These are phyloP conservation scores for Fusarium sp. DNA, from an alignment of 2,329 filamentous ascomycete species.

Conservation along the genomic window DNA sequence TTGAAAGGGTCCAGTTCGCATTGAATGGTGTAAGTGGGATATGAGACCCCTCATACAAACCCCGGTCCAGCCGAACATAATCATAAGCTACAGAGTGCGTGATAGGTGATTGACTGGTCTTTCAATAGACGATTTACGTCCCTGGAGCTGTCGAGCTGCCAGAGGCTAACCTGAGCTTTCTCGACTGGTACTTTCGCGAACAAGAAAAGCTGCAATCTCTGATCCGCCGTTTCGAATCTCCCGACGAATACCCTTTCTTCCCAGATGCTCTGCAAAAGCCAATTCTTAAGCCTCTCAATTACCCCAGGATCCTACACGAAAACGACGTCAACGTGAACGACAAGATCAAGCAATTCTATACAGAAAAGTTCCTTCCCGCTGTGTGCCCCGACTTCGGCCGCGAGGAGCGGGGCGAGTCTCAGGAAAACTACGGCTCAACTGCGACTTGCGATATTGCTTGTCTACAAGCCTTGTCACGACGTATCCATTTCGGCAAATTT, in stretches of 20 bases:
- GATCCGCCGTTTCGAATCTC: conserved; percentile 93
- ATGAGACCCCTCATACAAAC: conserved; percentile 22
- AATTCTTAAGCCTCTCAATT: conserved; percentile 87
- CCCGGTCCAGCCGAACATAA: conserved; percentile 19
- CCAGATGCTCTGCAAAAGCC: conserved; percentile 81
- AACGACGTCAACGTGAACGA: conserved; percentile 93
- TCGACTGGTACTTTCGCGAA: conserved; percentile 93
- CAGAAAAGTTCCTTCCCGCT: conserved; percentile 82
- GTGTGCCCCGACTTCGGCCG: conserved; percentile 84
- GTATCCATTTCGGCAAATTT: conserved; percentile 98
- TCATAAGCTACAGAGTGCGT: conserved; percentile 3
- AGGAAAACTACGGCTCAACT: conserved; percentile 95
- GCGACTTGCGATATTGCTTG: conserved; percentile 92
- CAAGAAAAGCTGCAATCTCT: conserved; percentile 92
- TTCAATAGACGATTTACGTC: conserved; percentile 76
- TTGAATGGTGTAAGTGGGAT: conserved; percentile 69
- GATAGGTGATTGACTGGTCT: conserved; percentile 22
- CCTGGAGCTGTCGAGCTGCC: conserved; percentile 85
- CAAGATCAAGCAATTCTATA: conserved; percentile 87
- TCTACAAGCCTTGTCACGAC: conserved; percentile 87
- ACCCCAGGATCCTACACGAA: conserved; percentile 86
- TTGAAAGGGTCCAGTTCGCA: conserved; percentile 97
- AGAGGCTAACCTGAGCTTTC: conserved; percentile 78
- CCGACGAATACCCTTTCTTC: conserved; percentile 98
- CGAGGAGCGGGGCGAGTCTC: conserved; percentile 82